Base-by-base conservation (phyloP, 2,329 filamentous ascomycete genomes). In the Stemphylium beticola region DNA sequence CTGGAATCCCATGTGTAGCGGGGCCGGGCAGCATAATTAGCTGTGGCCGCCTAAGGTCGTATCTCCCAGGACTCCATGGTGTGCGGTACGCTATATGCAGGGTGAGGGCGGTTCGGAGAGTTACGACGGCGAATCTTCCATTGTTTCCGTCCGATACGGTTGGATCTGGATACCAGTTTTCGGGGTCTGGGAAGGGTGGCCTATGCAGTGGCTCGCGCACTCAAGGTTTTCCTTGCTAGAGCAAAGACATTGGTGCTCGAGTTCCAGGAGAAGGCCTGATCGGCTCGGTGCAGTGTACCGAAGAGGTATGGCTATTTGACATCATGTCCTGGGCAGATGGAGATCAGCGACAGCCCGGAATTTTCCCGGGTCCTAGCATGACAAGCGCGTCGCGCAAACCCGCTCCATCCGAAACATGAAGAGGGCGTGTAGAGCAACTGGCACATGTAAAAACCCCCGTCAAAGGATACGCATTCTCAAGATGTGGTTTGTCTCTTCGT, bases 261-360 rank as follows among this genome's bases (percentile, higher is more conserved):
- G 17, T 29, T n/a, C 39, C 41, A 34, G 14, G 17, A 26, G 40
- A 39, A 38, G 39, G 18, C n/a, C 31, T 33, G 24, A 39, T 53
- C 49, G 43, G 43, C 49, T 33, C 38, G 49, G 49, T 39, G 49
- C 22, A 44, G 36, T 49, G 32, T 32, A 53, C 50, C 12, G 44
- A 49, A 48, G 22, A 53, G 50, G 50, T 31, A 53, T 53, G 44
- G 37, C 22, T 42, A 12, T 15, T 12, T 49, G 32, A 38, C 38
- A 37, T 51, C 37, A 24, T 14, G 8, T 22, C 41, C 31, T 22
- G 41, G 29, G 29, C 17, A 49, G 18, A 39, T 49, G 47, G 49
- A 32, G 58, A 62, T 61, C 58, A 51, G 40, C 33, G 42, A 42
- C 14, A 32, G 37, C 24, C 29, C 50, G 26, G 32, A 37, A 14